Percentiles rank a stretch among this genome's conserved stretches.
Evolutionary conservation across 2,329 filamentous ascomycete species (phyloP).

Genomic region (Verticillium albo-atrum): DNA sequence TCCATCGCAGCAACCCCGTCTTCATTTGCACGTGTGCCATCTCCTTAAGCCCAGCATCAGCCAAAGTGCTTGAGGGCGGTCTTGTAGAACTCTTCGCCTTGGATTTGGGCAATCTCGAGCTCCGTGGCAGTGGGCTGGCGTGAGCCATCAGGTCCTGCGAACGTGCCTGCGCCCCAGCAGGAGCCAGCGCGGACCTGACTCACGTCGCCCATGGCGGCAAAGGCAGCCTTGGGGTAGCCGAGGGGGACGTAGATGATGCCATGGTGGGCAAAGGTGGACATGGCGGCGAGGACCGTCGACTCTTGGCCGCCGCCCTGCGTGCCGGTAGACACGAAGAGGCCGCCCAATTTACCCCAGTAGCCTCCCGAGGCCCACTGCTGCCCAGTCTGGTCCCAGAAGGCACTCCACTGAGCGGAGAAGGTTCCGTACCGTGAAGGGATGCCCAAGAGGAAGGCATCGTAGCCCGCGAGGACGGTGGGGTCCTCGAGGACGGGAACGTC

Average conservation of each 20-base stretch:
- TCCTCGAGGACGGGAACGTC: constrained; percentile 61
- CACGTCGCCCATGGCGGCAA: constrained; percentile 65
- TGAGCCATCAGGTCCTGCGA: constrained; percentile 73
- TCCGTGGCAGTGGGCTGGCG: constrained; percentile 75
- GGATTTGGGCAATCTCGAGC: constrained; percentile 71
- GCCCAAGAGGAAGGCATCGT: constrained; percentile 84
- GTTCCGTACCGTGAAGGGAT: constrained; percentile 96
- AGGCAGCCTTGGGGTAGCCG: constrained; percentile 81
- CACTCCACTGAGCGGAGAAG: constrained; percentile 95
- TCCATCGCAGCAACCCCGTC: too few relatives aligned
- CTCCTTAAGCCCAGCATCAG: constrained; percentile 26
- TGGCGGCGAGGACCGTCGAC: constrained; percentile 71
- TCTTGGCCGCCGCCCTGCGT: constrained; percentile 89
- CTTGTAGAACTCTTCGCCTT: constrained; percentile 83
- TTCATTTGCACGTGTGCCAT: too few relatives aligned
- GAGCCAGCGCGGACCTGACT: constrained; percentile 79
- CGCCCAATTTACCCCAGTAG: constrained; percentile 84
- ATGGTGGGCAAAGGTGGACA: constrained; percentile 89
- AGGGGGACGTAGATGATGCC: constrained; percentile 95
- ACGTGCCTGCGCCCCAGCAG: constrained; percentile 93
- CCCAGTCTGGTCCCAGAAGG: constrained; percentile 88
- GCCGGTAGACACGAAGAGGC: constrained; percentile 82
- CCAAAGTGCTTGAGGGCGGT: constrained; percentile 64
- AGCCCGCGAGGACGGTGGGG: constrained; percentile 58
- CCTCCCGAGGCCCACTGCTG: constrained; percentile 74